Evolutionary conservation across 805 yeast genomes (phyloP), one percentile per base, ranked within the genome.

Genomic region (Cyberlindnera euphorbiiphila): DNA sequence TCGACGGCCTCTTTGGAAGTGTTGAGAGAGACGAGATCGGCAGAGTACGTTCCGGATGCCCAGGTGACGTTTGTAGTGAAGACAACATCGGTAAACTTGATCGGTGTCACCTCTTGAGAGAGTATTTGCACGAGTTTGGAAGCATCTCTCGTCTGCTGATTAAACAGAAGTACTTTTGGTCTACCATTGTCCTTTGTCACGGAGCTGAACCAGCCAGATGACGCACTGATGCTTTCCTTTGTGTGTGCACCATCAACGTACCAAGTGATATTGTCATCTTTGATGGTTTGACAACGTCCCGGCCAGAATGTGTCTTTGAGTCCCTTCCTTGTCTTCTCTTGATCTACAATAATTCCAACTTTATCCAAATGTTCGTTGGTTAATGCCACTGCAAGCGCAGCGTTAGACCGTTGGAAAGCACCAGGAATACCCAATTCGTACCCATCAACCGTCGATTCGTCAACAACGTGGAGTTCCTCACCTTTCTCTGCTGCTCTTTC

Each of bases 201-300:
- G n/a, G 59, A 42, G 9, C 61, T 61, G 51, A 82, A 86, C 99
- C 99, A 93, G 9, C 61, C 63, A 0, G 91, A 71, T 0, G 96
- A 85, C n/a, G 80, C 94, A 21, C 69, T 68, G 17, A 94, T 74
- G 42, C 96, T 85, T 53, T 93, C 99, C 31, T 72, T 64, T 0
- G 98, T 93, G 53, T 93, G 99, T 0, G 98, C 98, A 14, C 99
- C 99, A 62, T 93, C 99, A 12, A 91, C 62, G 46, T 64, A 80
- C 95, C 96, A 93, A n/a, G 72, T 74, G 13, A 81, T 61, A 3
- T 62, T 57, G 3, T 57, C 65, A 15, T 66, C 64, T 12, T 64
- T 61, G 21, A 86, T 60, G 2, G 77, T 69, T 62, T 94, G 97
- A 51, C 98, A 91, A 50, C 99, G 70, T 1, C 99, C 99, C n/a